These are phyloP conservation scores for Cladobotryum protrusum DNA, from an alignment of 2,329 filamentous ascomycete genomes.

Conservation along the genomic window DNA sequence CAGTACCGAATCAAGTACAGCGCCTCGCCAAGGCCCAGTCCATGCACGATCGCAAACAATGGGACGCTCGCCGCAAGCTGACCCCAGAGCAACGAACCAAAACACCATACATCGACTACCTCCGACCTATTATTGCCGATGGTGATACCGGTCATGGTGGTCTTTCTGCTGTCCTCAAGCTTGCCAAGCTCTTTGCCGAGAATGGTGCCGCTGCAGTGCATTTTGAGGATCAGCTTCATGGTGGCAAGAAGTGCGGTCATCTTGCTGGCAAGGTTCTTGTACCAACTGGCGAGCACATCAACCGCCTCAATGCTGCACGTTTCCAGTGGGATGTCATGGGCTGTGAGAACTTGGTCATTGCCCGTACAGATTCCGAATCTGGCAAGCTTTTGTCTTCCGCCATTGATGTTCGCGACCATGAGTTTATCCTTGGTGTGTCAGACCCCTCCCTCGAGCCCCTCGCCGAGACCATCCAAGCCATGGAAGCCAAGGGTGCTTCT, in stretches of 20 bases:
- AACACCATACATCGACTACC: conserved; percentile 83
- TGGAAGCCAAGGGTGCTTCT: conserved; percentile 75
- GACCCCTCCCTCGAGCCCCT: conserved; percentile 70
- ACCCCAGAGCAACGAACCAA: conserved; percentile 63
- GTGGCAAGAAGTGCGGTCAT: conserved; percentile 97
- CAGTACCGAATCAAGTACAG: conserved; percentile 96
- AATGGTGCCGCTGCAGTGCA: conserved; percentile 94
- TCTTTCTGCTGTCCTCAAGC: conserved; percentile 84
- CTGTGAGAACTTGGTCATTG: conserved; percentile 87
- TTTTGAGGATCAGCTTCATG: conserved; percentile 96
- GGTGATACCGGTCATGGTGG: conserved; percentile 95
- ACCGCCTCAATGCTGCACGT: conserved; percentile 80
- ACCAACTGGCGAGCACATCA: conserved; percentile 91
- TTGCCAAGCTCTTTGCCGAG: conserved; percentile 95
- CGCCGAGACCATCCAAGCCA: conserved; percentile 80
- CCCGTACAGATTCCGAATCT: conserved; percentile 91
- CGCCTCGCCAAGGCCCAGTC: conserved; percentile 93
- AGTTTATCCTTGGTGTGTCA: conserved; percentile 86
- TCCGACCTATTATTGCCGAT: conserved; percentile 92
- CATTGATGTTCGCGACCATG: conserved; percentile 90
- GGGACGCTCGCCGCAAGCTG: conserved; percentile 77
- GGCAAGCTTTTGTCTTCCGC: conserved; percentile 85
- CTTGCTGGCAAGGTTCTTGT: conserved; percentile 94
- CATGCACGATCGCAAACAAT: conserved; percentile 94
- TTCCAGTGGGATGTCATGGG: conserved; percentile 99